Base-by-base conservation (phyloP, 306 rosid genomes). In the Pterocarpus macrocarpus region DNA sequence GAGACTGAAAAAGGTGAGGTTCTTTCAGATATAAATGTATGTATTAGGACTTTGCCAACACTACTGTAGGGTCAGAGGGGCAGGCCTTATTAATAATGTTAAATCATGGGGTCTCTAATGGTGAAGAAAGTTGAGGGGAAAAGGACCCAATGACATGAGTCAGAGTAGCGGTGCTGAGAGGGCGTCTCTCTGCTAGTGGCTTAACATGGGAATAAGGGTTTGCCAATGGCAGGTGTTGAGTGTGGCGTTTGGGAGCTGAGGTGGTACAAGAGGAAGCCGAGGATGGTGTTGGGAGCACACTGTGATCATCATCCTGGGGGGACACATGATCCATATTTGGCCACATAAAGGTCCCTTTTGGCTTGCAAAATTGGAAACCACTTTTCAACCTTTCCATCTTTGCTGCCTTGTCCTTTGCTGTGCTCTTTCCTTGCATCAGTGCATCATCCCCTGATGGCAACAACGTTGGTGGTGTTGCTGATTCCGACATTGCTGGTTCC, bases 311-410 rank as follows among this genome's bases (percentile, higher is more conserved):
- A 33, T 71, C 82, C 15, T 90, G 83, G 11, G 89, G 80, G 11
- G 88, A 84, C 76, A 82, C 3, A 22, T 22, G 28, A n/a, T 43
- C 69, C 85, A 77, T 83, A 77, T 79, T 80, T 79, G 97, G 98
- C 96, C 97, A 95, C n/a, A 86, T 61, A 73, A 89, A 89, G 39
- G 85, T 79, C 53, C 96, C 97, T 32, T 84, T 89, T 74, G 98
- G 93, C 84, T 83, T 90, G 90, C 92, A 91, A 66, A 95, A 88
- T 71, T 85, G 84, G 89, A 95, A 93, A 15, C 98, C 97, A 85
- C 98, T 95, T 90, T 79, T 89, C 72, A 93, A 83, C 82, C 90
- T 91, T 69, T 80, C 82, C 65, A 90, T 92, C 80, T 22, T 22
- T 22, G 28, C 28, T 22, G 28, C 28, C 28, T 22, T 22, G 28